Base-by-base conservation (phyloP, 805 yeast species). In the Cyberlindnera mississippiensis region DNA sequence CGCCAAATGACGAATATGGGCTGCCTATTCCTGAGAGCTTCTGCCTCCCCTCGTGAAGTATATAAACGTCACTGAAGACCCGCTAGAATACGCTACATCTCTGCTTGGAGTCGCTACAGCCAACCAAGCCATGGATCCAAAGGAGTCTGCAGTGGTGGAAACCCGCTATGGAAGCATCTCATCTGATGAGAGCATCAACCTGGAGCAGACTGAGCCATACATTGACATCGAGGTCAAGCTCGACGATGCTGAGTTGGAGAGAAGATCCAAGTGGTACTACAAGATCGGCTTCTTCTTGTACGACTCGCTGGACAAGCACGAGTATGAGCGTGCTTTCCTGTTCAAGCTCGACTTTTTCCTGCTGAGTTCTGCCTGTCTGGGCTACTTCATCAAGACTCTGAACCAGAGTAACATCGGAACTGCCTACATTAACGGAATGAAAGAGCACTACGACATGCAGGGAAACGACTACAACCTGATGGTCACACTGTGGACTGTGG, bases 341-440 rank as follows among this genome's bases (percentile, higher is more conserved):
- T 28, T 59, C 38, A 67, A 67, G 40, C 53, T 67, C 18, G 72
- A 67, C 47, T 56, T 59, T 35, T 69, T 70, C 46, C 51, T 72
- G 28, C 48, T 72, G 32, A 57, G 64, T 19, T 69, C 73, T 4
- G 59, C 72, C 1, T 66, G 69, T 62, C 50, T 67, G 37, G 76
- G 75, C 2, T 72, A 71, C 50, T 72, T 71, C 50, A 65, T 69
- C 49, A 72, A 72, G 54, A 68, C 64, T 26, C 57, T 72, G 48
- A 66, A 71, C 47, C 71, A 62, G 47, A 54, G 53, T 28, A 72
- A 72, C 50, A 53, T 72, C 22, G 61, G 67, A 16, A 70, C 71
- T 1, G 76, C 78, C 1, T 71, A 69, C 50, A 64, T 72, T 30
- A 71, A 69, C 46, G 77, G 76, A 10, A 60, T 72, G 76, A 60